Evolutionary conservation across 1,284 basidiomycete species (phyloP).

Genomic region (Melampsora americana): DNA sequence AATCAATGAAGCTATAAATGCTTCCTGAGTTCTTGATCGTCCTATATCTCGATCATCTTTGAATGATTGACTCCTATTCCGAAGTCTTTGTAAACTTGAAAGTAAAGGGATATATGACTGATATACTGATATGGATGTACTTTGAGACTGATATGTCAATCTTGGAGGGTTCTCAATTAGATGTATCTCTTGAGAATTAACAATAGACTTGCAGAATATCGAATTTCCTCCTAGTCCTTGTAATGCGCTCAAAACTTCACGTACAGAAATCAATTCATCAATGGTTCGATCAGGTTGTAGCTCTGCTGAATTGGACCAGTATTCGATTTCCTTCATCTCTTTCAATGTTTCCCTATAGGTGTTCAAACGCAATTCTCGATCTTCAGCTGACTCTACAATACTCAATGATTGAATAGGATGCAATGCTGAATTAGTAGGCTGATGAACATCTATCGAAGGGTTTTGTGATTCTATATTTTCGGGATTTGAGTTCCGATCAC

Average conservation of each 20-base stretch:
- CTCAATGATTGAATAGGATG: background rate
- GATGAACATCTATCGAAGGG: no score
- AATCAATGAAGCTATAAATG: conserved; percentile 8
- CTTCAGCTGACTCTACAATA: background rate
- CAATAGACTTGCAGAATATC: no score
- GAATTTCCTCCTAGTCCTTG: conserved; percentile 9
- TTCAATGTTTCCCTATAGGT: no score
- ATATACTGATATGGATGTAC: conserved; percentile 6
- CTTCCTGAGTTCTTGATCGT: conserved; percentile 10
- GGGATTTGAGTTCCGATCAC: conserved; percentile 10
- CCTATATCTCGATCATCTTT: no score
- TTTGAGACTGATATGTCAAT: conserved; percentile 17
- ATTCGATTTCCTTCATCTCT: background rate
- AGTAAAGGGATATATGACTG: conserved; percentile 26
- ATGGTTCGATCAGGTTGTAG: background rate
- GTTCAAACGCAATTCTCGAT: background rate
- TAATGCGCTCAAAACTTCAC: conserved; percentile 26
- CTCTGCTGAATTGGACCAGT: background rate
- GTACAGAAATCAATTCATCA: conserved; percentile 26
- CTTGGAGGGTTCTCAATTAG: conserved; percentile 13
- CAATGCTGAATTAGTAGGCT: background rate
- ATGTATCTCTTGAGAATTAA: background rate
- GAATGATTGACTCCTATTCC: background rate
- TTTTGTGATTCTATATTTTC: no score
- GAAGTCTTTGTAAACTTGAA: conserved; percentile 7